A percentile compares a stretch with the other conserved stretches of the same genome.
phyloP scores from a whole-genome alignment of 345 rosid genomes.

The Eucalyptus lansdowneana region DNA sequence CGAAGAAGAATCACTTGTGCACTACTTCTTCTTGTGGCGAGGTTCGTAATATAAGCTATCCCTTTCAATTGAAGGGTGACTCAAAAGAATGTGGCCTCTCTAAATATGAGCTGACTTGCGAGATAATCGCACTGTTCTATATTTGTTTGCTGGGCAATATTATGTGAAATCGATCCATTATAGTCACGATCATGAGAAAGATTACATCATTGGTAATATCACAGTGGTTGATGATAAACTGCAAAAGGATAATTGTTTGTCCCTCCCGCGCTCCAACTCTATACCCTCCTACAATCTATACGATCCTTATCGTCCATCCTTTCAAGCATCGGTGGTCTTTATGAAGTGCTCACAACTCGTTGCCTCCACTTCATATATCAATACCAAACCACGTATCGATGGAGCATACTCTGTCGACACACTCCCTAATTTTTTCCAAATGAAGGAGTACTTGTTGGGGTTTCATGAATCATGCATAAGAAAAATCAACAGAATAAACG shows the following conservation, averaged over 20 bases:
- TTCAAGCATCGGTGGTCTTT: not conserved
- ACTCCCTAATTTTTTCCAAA: not conserved
- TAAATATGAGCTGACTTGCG: not conserved
- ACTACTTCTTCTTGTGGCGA: not conserved
- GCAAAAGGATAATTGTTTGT: not conserved
- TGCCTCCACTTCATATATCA: not conserved
- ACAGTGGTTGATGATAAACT: not conserved
- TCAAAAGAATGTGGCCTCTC: not conserved
- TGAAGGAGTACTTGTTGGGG: too few relatives aligned
- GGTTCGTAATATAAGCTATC: not conserved
- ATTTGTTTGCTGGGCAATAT: not conserved
- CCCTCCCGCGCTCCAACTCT: not conserved
- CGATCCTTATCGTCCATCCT: not conserved
- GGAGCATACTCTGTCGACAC: not conserved
- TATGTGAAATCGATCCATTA: not conserved
- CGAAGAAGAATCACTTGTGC: not conserved
- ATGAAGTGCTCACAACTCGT: not conserved
- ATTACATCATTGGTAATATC: too few relatives aligned
- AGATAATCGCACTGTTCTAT: not conserved
- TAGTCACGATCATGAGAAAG: rapidly evolving
- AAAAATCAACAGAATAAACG: too few relatives aligned
- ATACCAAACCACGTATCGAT: not conserved
- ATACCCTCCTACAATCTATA: not conserved
- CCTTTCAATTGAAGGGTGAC: not conserved
- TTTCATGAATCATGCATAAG: too few relatives aligned